These are phyloP conservation scores for Sporothrix dimorphospora DNA, from an alignment of 2,329 filamentous ascomycete species.

Conservation along the genomic window DNA sequence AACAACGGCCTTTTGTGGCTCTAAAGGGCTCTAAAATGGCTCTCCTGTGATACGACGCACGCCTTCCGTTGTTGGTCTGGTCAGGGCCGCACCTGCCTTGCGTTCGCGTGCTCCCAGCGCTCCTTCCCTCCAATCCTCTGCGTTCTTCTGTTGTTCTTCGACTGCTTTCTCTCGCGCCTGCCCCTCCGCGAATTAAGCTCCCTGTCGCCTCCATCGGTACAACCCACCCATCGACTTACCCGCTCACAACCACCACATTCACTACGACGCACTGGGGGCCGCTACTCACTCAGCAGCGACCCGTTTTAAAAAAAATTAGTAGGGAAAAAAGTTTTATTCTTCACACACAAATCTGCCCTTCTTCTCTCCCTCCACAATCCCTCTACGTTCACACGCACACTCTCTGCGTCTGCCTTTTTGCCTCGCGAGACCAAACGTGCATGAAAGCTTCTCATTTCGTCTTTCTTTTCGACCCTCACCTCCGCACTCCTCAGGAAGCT, in stretches of 20 bases:
- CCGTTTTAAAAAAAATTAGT: constrained; percentile 34
- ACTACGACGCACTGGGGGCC: constrained; percentile 16
- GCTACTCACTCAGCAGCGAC: constrained; percentile 31
- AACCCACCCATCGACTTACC: constrained; percentile 22
- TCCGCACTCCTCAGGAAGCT: constrained; percentile 4
- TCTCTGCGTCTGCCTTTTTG: constrained; percentile 16
- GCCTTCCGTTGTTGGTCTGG: constrained; percentile 12
- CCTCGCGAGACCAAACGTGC: constrained; percentile 19
- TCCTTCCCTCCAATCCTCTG: constrained; percentile 3
- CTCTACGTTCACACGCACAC: constrained; percentile 18
- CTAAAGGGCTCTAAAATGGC: neutral
- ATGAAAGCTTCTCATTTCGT: neutral
- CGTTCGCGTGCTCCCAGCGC: constrained; percentile 13
- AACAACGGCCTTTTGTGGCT: neutral
- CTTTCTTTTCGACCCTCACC: constrained; percentile 18
- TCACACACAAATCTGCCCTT: constrained; percentile 35
- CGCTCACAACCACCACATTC: constrained; percentile 14
- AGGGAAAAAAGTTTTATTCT: constrained; percentile 38
- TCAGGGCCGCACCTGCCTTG: constrained; percentile 8
- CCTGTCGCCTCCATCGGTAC: constrained; percentile 21
- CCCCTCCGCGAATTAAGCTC: constrained; percentile 32
- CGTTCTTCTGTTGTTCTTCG: neutral
- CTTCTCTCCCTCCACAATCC: constrained; percentile 28
- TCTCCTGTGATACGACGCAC: constrained; percentile 21
- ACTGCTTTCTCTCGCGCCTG: constrained; percentile 1